Base-by-base conservation (phyloP, 1,139 yeast genomes). In the Pneumocystis jirovecii region DNA sequence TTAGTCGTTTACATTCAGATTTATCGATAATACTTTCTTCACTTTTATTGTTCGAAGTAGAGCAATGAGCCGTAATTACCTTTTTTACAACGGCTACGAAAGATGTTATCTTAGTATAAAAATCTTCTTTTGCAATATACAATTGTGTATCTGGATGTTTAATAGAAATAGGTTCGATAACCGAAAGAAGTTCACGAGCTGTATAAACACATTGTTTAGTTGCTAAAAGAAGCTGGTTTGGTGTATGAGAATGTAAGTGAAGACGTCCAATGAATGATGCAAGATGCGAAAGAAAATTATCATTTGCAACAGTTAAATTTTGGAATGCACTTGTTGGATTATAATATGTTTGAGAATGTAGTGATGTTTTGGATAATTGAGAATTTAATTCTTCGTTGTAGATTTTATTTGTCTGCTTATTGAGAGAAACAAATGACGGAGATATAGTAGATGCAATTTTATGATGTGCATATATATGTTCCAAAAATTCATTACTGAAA, bases 291-390 rank as follows among this genome's bases (percentile, higher is more conserved):
- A 84, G 83, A 56, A 90, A 75, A 1, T 89, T 81, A 25, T 85
- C 84, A 71, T 86, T 83, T 63, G 90, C 84, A 75, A 89, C 96
- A 42, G 85, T 83, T 35, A 91, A 79, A 68, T 96, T 81, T 66
- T 80, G 83, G 66, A 82, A 80, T 0, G 95, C 95, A 68, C 79
- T 77, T 0, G 96, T 85, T 1, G 76, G 73, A 4, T 68, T 65
- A 64, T 73, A 65, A 34, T 39, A 50, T 12, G 39, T 60, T 21
- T 57, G 56, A n/a, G 64, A 50, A 25, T 61, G 2, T 19, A 25
- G 35, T 31, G 64, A 25, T 3, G 3, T 50, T n/a, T 25, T 37
- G 6, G 34, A 56, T 10, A 37, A 42, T 4, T 50, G 17, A 37
- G 35, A 17, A 31, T 42, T n/a, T 10, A 61, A 15, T 21, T 12